Percentiles rank a stretch among this genome's conserved stretches.
These are phyloP conservation scores for Lichenothelia convexa DNA, from an alignment of 495 filamentous ascomycete species.

Conservation along the genomic window DNA sequence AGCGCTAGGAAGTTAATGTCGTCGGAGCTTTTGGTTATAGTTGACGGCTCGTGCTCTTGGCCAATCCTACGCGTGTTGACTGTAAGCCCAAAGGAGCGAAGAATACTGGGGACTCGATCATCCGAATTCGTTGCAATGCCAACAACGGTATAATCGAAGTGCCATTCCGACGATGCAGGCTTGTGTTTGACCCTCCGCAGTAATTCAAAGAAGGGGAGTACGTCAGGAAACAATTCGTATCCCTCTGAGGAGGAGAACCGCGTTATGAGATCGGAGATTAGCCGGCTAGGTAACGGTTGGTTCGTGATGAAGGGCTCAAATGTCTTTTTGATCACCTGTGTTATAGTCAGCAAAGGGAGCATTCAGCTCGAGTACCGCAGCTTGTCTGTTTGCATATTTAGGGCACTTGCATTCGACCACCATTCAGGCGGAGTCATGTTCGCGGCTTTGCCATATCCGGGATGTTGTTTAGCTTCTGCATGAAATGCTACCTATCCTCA, in stretches of 20 bases:
- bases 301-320: constrained; percentile 20
- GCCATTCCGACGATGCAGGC: constrained; percentile 9
- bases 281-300: constrained; percentile 23
- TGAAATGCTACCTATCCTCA: constrained; percentile 29
- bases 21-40: constrained; percentile 7
- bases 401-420: constrained; percentile 43
- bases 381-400: no score
- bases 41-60: not conserved
- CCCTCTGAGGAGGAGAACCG: constrained; percentile 44
- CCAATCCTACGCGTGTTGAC: constrained; percentile 24
- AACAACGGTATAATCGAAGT: constrained; percentile 26
- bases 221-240: constrained; percentile 40
- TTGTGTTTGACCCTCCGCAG: constrained; percentile 18
- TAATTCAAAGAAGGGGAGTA: constrained; percentile 31
- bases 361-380: no score
- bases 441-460: constrained; percentile 49
- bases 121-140: constrained; percentile 69
- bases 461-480: constrained; percentile 27
- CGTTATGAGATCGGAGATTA: constrained; percentile 36
- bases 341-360: not conserved
- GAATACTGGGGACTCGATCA: constrained; percentile 41
- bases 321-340: constrained; percentile 27
- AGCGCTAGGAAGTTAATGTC: constrained; percentile 51
- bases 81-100: constrained; percentile 40
- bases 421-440: constrained; percentile 40